Base-by-base conservation (phyloP, 345 rosid species). In the Odontarrhena argentea region DNA sequence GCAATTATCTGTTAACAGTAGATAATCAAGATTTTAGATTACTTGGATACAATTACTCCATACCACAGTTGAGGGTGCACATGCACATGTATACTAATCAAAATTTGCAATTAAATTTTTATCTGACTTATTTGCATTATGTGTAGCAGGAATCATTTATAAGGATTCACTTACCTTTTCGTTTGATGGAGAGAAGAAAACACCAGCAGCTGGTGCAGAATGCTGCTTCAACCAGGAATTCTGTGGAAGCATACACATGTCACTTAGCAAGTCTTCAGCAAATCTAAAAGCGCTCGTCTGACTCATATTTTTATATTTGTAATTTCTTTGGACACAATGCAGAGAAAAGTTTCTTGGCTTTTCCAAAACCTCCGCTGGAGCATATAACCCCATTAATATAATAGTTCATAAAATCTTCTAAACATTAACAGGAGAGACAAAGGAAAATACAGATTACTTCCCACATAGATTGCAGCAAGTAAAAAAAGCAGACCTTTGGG, bases 151-250 rank as follows among this genome's bases (percentile, higher is more conserved):
- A 45, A 18, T 45, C 43, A 60, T 7, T 49, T 43, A 41, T 28
- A 55, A 70, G 50, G 59, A 63, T 55, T 18, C 60, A 34, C 28
- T 65, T 48, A 95, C 99, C 97, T 95, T 95, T 80, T 91, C 97
- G 73, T 80, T 86, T 57, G 99, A 87, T 41, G 97, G 99, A 25
- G 96, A 95, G 82, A 95, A 95, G 83, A 92, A 76, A 60, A 95
- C 73, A 74, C 97, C 99, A 79, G 96, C 88, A 43, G 93, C 65
- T 70, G 99, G 99, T 46, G 99, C 99, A 66, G 96, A 87, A 73
- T 95, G 97, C 77, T 91, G 99, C 79, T 87, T 95, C 71, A 79
- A 78, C 99, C 97, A 95, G 60, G 96, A 89, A 71, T 81, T 83
- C 99, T 95, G 80, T 44, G 35, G 63, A 18, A 18, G 22, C 22